phyloP scores from a whole-genome alignment of 2,329 filamentous ascomycete species.

The Diplodia intermedia region DNA sequence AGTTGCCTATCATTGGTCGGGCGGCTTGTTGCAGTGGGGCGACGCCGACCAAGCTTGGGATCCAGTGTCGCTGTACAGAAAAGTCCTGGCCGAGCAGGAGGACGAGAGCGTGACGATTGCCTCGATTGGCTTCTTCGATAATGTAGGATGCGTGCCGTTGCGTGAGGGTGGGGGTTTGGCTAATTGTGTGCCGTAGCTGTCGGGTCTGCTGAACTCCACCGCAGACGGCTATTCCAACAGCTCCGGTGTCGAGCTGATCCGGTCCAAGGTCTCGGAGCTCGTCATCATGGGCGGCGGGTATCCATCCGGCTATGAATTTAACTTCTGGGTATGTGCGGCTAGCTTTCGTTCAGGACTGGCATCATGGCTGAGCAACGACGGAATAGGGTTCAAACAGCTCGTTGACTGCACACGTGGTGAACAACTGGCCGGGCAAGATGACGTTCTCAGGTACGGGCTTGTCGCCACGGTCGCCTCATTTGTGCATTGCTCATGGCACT shows the following conservation, averaged over 20 bases:
- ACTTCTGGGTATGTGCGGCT: conserved; percentile 49
- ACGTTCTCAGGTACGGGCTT: conserved; percentile 44
- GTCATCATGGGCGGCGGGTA: conserved; percentile 62
- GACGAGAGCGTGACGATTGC: conserved; percentile 55
- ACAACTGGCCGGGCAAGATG: conserved; percentile 51
- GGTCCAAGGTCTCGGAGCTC: conserved; percentile 56
- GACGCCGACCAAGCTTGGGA: conserved; percentile 50
- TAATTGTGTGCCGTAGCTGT: no score
- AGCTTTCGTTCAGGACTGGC: background rate
- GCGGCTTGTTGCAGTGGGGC: conserved; percentile 48
- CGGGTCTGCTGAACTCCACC: conserved; percentile 49
- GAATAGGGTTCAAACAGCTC: conserved; percentile 45
- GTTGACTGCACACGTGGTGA: conserved; percentile 54
- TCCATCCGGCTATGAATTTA: conserved; percentile 57
- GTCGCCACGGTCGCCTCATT: conserved; percentile 1
- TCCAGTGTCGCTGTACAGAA: conserved; percentile 56
- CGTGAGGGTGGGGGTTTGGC: no score
- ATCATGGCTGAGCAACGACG: background rate
- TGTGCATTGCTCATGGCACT: conserved; percentile 32
- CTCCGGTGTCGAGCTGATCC: conserved; percentile 52
- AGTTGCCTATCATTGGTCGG: conserved; percentile 53
- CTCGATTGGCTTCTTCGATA: conserved; percentile 56
- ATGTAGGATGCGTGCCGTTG: conserved; percentile 38
- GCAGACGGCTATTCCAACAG: conserved; percentile 52
- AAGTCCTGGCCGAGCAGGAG: conserved; percentile 49